Percentiles rank a stretch among this genome's conserved stretches.
These are phyloP conservation scores for Penicillium olsonii DNA, from an alignment of 2,329 filamentous ascomycete species.

Conservation along the genomic window DNA sequence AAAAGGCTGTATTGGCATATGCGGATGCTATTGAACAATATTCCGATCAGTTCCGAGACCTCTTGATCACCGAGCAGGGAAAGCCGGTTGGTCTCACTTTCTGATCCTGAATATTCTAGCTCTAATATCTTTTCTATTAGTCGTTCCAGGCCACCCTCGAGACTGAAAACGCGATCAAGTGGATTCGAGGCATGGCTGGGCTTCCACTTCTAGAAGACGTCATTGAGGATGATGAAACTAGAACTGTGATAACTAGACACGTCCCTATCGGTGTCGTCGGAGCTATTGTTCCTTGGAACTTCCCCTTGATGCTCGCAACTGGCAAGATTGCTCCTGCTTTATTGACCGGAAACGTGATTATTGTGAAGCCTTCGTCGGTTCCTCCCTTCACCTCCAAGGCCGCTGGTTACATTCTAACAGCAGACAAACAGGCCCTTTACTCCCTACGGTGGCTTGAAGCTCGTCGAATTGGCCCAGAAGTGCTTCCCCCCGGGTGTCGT, in stretches of 20 bases:
- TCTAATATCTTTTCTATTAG: neutral
- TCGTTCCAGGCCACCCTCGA: neutral
- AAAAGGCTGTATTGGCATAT: neutral
- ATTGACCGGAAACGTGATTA: slow-evolving; percentile 53
- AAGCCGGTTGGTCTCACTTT: neutral
- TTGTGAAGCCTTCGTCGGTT: slow-evolving; percentile 52
- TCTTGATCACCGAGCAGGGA: neutral
- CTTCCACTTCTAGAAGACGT: neutral
- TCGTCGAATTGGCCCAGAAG: slow-evolving; percentile 50
- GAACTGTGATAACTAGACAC: neutral
- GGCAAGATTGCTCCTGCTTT: slow-evolving; percentile 53
- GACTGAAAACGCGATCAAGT: neutral
- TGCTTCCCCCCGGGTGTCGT: slow-evolving; percentile 56
- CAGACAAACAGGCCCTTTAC: slow-evolving; percentile 36
- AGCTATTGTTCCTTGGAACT: slow-evolving; percentile 55
- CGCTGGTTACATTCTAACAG: too few species aligned
- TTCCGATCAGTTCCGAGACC: neutral
- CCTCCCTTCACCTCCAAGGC: too few species aligned
- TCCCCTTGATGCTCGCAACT: slow-evolving; percentile 38
- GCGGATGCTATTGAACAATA: neutral
- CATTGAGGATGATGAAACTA: neutral
- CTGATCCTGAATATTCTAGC: neutral
- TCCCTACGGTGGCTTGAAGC: slow-evolving; percentile 57
- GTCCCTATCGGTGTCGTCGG: neutral
- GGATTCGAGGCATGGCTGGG: neutral